Conservation (phyloP, 352 stramenopile genomes). For the Phytophthora sojae region DNA sequence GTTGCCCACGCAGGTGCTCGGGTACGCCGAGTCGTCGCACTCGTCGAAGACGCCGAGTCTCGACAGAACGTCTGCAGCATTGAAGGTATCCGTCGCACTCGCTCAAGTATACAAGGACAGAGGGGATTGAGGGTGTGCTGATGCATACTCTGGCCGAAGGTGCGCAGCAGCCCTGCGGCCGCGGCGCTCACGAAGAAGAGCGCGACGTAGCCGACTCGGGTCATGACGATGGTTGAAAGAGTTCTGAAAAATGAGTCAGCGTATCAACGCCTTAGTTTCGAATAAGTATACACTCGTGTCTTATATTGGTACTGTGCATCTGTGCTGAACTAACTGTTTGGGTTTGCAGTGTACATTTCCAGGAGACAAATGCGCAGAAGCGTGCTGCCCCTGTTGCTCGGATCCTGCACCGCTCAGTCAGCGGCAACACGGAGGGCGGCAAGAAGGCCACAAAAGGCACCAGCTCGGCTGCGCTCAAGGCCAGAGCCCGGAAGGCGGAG, state of each 20-base stretch:
- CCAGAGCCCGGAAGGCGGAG: slow-evolving; percentile 56
- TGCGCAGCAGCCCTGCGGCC: slow-evolving; percentile 57
- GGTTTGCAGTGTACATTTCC: not conserved
- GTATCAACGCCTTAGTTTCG: not conserved
- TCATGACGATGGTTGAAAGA: slow-evolving; percentile 12
- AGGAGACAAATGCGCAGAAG: slow-evolving; percentile 83
- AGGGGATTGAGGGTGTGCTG: not conserved
- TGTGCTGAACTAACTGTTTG: not conserved
- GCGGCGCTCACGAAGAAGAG: slow-evolving; percentile 77
- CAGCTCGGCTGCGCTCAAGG: slow-evolving; percentile 42
- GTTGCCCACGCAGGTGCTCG: slow-evolving; percentile 68
- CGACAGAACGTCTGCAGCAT: slow-evolving; percentile 38
- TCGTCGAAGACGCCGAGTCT: slow-evolving; percentile 55
- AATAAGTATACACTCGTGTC: not conserved
- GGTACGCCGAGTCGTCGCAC: slow-evolving; percentile 47
- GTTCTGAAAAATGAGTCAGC: no score
- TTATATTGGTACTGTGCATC: not conserved
- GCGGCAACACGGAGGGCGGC: slow-evolving; percentile 25
- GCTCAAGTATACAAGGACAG: not conserved
- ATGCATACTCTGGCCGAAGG: slow-evolving; percentile 63
- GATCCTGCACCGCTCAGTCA: slow-evolving; percentile 50
- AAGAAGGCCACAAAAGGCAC: slow-evolving; percentile 31
- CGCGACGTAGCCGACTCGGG: slow-evolving; percentile 59
- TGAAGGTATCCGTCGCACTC: not conserved
- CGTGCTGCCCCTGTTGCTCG: slow-evolving; percentile 50